phyloP scores from a whole-genome alignment of 1,284 basidiomycete species.

The Butyriboletus pseudospeciosus region DNA sequence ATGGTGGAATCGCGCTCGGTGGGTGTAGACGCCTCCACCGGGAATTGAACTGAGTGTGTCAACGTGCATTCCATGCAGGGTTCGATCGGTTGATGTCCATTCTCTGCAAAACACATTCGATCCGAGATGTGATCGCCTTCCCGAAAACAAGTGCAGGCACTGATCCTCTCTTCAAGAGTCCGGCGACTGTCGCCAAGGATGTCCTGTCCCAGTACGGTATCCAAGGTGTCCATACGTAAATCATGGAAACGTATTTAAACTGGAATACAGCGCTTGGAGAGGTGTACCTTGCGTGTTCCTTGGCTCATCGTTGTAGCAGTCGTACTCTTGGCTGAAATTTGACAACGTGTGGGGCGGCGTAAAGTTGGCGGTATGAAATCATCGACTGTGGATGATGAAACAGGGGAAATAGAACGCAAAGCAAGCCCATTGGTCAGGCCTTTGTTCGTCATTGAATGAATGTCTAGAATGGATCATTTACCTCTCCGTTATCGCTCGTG shows the following conservation, averaged over 20 bases:
- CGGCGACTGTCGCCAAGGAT: constrained; percentile 55
- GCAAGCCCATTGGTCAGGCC: not conserved
- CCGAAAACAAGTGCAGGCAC: constrained; percentile 82
- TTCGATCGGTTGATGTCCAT: constrained; percentile 92
- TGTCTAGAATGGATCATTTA: not conserved
- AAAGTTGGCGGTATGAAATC: constrained; percentile 3
- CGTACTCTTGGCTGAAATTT: not conserved
- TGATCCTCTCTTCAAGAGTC: constrained; percentile 89
- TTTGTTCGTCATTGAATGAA: not conserved
- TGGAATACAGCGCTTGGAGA: not conserved
- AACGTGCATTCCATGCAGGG: constrained; percentile 45
- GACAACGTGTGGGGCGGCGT: not conserved
- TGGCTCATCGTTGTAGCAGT: constrained; percentile 7
- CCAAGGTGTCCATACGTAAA: constrained; percentile 27
- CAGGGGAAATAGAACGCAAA: constrained; percentile 1
- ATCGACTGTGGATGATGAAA: not conserved
- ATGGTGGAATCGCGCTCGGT: constrained; percentile 94
- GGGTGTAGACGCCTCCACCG: constrained; percentile 20
- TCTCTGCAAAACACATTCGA: constrained; percentile 77
- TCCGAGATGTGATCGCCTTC: constrained; percentile 95
- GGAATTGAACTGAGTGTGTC: constrained; percentile 6
- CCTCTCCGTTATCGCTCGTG: not conserved
- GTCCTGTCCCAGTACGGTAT: constrained; percentile 65
- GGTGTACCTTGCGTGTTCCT: constrained; percentile 2
- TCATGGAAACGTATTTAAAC: not conserved